Base-by-base conservation (phyloP, 192 early-diverging fungal species). In the Diversispora eburnea region DNA sequence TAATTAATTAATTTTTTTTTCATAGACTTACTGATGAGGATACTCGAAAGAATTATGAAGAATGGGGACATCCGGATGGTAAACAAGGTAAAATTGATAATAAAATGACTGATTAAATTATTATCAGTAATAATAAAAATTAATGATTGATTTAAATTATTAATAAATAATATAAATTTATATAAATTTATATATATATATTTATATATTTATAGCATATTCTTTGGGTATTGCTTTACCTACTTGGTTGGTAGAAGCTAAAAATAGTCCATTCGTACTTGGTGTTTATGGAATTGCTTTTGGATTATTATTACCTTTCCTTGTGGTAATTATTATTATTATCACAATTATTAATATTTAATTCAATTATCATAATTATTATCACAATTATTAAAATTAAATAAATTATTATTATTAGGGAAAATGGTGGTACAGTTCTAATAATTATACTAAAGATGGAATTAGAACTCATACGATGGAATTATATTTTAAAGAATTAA, bases 11-110 rank as follows among this genome's bases (percentile, higher is more conserved):
- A 0, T 3, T 67, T 72, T 46, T 42, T 55, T 68, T 49, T 68
- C 17, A 17, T 81, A 90, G 88, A 42, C 82, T 99, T 75, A 99
- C 96, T 3, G 91, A 99, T 75, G 91, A 94, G 15, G 93, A 91
- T 65, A 91, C 88, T 20, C 88, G 91, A 70, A 89, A 92, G 75
- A 93, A 92, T 79, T 99, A 90, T 84, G 94, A 98, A 73, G 93
- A 99, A 79, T 96, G 86, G 72, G 96, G 96, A 65, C 94, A 98
- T 79, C 96, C 97, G 17, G 97, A 99, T 79, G 97, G 97, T 13
- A 95, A 93, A 76, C 95, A 97, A 81, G 72, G 72, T 73, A 33
- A 33, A 1, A 33, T 33, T 33, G 25, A 33, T 12, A 20, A 8
- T 58, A 58, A 17, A 4, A 58, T 46, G 19, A 57, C 5, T 45